Conservation (phyloP, 139 green algal species). For the Tetradesmus obliquus region DNA sequence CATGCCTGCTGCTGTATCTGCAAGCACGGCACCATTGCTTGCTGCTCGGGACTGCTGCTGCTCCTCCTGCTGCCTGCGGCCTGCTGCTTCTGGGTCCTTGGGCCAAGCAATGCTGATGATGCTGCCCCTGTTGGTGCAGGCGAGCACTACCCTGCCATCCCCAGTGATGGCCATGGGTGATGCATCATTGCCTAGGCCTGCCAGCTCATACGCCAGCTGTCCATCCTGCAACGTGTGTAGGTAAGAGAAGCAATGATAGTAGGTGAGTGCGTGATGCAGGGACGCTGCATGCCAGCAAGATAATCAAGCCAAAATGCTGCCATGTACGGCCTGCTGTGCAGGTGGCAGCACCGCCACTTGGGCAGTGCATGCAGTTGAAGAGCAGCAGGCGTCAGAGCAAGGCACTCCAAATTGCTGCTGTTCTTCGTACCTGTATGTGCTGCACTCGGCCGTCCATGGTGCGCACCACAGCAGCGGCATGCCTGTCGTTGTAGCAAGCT, state of each 20-base stretch:
- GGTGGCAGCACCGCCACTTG: neutral
- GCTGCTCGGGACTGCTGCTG: neutral
- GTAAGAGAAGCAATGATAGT: neutral
- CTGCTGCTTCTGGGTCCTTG: slow-evolving; percentile 29
- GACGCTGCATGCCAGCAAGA: neutral
- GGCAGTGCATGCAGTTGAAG: neutral
- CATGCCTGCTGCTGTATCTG: neutral
- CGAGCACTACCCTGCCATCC: slow-evolving; percentile 31
- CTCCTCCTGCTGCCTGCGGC: neutral
- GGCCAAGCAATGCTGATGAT: slow-evolving; percentile 37
- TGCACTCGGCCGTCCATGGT: slow-evolving; percentile 40
- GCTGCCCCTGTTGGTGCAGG: slow-evolving; percentile 19
- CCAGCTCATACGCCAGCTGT: neutral
- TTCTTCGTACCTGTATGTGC: slow-evolving; percentile 3
- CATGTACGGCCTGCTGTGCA: neutral
- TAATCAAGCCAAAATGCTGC: neutral
- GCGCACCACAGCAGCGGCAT: slow-evolving; percentile 17
- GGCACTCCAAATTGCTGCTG: neutral
- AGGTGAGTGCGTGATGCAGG: neutral
- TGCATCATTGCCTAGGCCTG: slow-evolving; percentile 29
- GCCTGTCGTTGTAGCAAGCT: slow-evolving; percentile 15
- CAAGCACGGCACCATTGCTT: neutral
- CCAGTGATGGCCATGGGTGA: slow-evolving; percentile 20
- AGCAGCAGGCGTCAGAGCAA: neutral
- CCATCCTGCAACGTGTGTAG: neutral